Evolutionary conservation across 2,329 filamentous ascomycete species (phyloP), one percentile per base, ranked within the genome.

Genomic region (Hymenoscyphus fraxineus): DNA sequence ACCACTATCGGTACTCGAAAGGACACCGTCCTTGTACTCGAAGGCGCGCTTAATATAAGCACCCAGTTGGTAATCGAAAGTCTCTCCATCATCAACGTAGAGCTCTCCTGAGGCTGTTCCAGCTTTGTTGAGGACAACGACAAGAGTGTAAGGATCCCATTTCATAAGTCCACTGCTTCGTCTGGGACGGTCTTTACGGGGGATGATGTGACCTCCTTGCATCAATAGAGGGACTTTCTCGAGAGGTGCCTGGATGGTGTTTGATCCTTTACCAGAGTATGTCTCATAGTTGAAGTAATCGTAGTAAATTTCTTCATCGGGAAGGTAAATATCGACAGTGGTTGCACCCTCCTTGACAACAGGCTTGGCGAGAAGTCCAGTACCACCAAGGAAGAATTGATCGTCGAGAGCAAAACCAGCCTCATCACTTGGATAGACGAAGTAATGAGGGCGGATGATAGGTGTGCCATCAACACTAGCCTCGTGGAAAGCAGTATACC

Each of bases 401-500:
- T 97, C 91, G 71, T 99, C 95, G 58, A 98, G 83, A 2, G 83
- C 86, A 73, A 98, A 96, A n/a, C 93, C 93, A 59, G 82, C 83
- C 76, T 97, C 94, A 70, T 96, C 93, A 0, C 84, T 81, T 0
- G 95, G 95, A 74, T 97, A 92, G 1, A 92, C 90, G 80, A 94
- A 98, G 80, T 93, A 96, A 79, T 98, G 93, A 10, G 95, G 94
- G 61, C 92, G 86, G 63, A 99, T 82, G 71, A 99, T 94, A 0
- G 95, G 95, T 63, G 88, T 90, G 51, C 93, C 94, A 58, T 91
- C 87, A 16, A 87, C 83, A 71, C 91, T 89, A 13, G 95, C 92
- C 73, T 96, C 88, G 74, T 94, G 92, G 82, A 99, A 99, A 9
- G 94, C 93, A 1, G 94, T 98, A 77, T 99, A 99, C 93, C 93